Evolutionary conservation across 2,329 filamentous ascomycete species (phyloP).

Genomic region (Bipolaris gigantea): DNA sequence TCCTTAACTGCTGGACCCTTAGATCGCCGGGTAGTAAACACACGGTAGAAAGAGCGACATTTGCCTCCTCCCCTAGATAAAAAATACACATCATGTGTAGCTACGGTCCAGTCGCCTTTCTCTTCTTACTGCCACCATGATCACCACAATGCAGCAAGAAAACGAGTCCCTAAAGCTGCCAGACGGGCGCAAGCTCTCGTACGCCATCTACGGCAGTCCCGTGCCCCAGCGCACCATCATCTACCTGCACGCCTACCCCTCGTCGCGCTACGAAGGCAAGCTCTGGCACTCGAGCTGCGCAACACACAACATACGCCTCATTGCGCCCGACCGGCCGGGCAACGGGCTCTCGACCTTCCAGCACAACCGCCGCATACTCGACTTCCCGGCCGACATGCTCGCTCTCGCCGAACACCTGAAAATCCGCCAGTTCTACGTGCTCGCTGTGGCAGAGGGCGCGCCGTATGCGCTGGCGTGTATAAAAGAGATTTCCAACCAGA

Average conservation of each 20-base stretch:
- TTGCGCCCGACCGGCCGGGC: slow-evolving; percentile 51
- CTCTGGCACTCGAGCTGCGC: slow-evolving; percentile 39
- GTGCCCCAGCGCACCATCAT: slow-evolving; percentile 47
- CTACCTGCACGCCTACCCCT: slow-evolving; percentile 50
- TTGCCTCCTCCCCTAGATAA: too few species aligned
- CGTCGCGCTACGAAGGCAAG: slow-evolving; percentile 48
- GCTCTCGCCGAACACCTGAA: slow-evolving; percentile 47
- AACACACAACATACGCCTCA: slow-evolving; percentile 44
- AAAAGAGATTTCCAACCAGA: slow-evolving; percentile 38
- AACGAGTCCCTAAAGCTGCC: slow-evolving; percentile 31
- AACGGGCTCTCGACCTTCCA: slow-evolving; percentile 49
- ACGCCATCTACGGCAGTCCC: slow-evolving; percentile 48
- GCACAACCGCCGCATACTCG: slow-evolving; percentile 42
- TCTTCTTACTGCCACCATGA: background rate
- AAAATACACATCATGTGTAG: background rate
- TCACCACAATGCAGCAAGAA: slow-evolving; percentile 16
- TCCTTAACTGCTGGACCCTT: background rate
- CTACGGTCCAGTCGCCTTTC: background rate
- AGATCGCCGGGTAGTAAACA: too few species aligned
- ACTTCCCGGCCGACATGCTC: slow-evolving; percentile 50
- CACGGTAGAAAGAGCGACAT: too few species aligned
- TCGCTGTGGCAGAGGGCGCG: slow-evolving; percentile 53
- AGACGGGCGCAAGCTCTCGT: slow-evolving; percentile 49
- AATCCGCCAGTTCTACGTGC: slow-evolving; percentile 47
- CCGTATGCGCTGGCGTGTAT: slow-evolving; percentile 54